Base-by-base conservation (phyloP, 441 rosid genomes). In the Euphorbia schlechtendalii region DNA sequence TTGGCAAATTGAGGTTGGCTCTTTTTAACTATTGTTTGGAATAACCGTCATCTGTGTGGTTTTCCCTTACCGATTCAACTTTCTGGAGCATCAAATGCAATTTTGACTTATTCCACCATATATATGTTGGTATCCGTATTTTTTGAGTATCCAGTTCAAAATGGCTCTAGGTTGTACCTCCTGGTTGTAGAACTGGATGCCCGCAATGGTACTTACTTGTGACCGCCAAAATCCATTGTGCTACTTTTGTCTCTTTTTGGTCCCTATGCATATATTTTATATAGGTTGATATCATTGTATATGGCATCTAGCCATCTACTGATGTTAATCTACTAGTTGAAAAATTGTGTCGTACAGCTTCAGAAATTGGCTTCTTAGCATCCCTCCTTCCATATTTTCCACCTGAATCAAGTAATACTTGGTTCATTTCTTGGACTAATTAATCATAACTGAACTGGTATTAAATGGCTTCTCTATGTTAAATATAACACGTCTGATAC, bases 291-390 rank as follows among this genome's bases (percentile, higher is more conserved):
- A 25, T 45, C 2, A 6, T 56, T 22, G 56, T 41, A 55, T 27
- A 41, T 65, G 53, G 40, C 59, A 55, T 55, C 11, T 53, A 41
- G 40, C 38, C 59, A 55, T 55, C 11, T 53, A 41, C n/a, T 25
- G 14, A 2, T 25, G 5, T 15, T 48, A 49, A 24, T 53, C 61
- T 15, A 2, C 17, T 65, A 41, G 59, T 11, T 65, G 22, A 55
- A 55, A 12, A 18, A 9, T 54, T 5, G 0, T 41, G n/a, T 55
- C 24, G 8, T 43, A 4, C 12, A 56, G 10, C 69, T 65, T 13
- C 21, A 54, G 25, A 40, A 54, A 65, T 15, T 20, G 48, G 3
- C 0, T 21, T 61, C 32, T 22, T 40, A 24, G 25, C 38, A 14
- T 27, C 20, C 30, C n/a, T 11, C 18, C 8, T 18, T 27, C 30